A percentile compares a stretch with the other conserved stretches of the same genome.
These are phyloP conservation scores for Mrakia frigida DNA, from an alignment of 768 basidiomycete genomes.

Conservation along the genomic window DNA sequence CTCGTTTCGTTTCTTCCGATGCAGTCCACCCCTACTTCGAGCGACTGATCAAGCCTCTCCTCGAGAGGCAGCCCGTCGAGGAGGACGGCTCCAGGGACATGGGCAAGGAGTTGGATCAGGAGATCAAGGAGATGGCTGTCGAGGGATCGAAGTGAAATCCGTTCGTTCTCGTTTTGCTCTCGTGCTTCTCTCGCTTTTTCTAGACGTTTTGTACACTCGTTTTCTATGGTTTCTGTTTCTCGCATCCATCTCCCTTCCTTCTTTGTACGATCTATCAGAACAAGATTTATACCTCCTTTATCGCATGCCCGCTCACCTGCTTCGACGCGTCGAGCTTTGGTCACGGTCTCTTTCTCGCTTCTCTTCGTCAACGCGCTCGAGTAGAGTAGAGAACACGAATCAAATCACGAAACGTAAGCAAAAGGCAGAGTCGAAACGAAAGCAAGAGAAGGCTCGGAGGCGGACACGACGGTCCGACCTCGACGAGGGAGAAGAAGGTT, in stretches of 20 bases:
- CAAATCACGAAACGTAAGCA: too few relatives aligned
- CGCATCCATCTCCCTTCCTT: too few relatives aligned
- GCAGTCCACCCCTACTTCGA: slow-evolving; percentile 48
- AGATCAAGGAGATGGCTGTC: slow-evolving; percentile 37
- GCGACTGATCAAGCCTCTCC: slow-evolving; percentile 48
- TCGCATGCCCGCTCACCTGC: not conserved
- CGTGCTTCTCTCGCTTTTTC: not conserved
- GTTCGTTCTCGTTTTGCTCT: not conserved
- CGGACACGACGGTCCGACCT: too few relatives aligned
- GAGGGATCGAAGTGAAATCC: not conserved
- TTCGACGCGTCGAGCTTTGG: too few relatives aligned
- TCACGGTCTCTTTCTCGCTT: too few relatives aligned
- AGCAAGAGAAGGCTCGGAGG: too few relatives aligned
- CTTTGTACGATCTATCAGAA: too few relatives aligned
- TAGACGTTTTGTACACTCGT: not conserved
- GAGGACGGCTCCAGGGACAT: slow-evolving; percentile 35
- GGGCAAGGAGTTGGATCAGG: slow-evolving; percentile 41
- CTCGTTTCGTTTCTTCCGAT: not conserved
- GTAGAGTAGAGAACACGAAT: too few relatives aligned
- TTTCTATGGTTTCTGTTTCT: not conserved
- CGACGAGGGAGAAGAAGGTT: not conserved
- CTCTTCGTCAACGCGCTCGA: too few relatives aligned
- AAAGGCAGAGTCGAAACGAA: too few relatives aligned
- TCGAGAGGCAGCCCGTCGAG: slow-evolving; percentile 44
- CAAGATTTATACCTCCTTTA: too few relatives aligned